Percentiles rank a stretch among this genome's conserved stretches.
These are phyloP conservation scores for Cyanodermella asteris DNA, from an alignment of 2,329 filamentous ascomycete genomes.

Conservation along the genomic window DNA sequence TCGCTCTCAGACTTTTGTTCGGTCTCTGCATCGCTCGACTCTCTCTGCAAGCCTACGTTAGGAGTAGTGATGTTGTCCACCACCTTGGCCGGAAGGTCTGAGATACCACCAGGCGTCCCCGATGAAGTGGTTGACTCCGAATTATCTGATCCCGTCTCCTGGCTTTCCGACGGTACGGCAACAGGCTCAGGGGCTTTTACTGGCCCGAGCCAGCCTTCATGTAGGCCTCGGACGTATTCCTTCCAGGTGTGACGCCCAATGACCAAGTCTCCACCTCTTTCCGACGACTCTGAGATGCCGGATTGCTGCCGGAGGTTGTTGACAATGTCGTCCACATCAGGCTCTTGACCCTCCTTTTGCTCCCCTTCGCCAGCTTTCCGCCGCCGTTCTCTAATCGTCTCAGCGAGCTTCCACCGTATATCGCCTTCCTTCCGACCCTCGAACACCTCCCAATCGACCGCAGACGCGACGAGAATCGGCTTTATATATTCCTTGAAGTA, in stretches of 20 bases:
- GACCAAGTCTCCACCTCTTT: conserved; percentile 62
- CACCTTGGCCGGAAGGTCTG: not conserved
- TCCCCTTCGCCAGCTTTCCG: conserved; percentile 36
- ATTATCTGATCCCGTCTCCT: conserved; percentile 6
- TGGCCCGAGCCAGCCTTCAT: conserved; percentile 91
- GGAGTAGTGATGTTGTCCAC: not conserved
- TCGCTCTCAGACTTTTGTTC: not conserved
- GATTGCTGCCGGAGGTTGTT: conserved; percentile 41
- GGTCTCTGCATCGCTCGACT: not conserved
- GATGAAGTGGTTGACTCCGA: not conserved
- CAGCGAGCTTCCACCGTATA: conserved; percentile 64
- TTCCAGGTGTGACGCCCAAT: conserved; percentile 91
- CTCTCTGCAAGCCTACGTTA: not conserved
- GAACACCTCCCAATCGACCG: conserved; percentile 87
- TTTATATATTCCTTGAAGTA: conserved; percentile 95
- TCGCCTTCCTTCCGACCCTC: conserved; percentile 88
- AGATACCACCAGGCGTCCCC: not conserved
- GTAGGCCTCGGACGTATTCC: conserved; percentile 78
- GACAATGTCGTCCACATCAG: conserved; percentile 37
- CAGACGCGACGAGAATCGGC: conserved; percentile 70
- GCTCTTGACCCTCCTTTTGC: conserved; percentile 23
- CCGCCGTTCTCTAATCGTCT: conserved; percentile 51
- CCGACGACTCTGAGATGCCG: conserved; percentile 49
- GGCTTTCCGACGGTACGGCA: conserved; percentile 13
- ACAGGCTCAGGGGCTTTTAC: conserved; percentile 35